Conservation (phyloP, 179 eudicot genomes). For the Patellifolia procumbens region DNA sequence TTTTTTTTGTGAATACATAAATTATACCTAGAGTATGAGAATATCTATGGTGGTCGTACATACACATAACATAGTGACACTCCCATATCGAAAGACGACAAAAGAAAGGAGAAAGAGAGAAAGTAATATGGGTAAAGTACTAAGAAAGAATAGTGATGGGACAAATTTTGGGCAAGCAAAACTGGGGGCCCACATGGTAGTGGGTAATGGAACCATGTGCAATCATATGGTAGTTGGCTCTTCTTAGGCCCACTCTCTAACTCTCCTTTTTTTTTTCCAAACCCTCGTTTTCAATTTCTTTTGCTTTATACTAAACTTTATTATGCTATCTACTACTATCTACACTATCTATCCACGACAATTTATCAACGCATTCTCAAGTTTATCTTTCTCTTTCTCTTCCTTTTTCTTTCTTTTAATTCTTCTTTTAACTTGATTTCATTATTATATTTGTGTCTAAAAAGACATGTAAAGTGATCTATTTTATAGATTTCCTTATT, state of each 20-base stretch:
- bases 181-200: conserved; percentile 39
- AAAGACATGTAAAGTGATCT: no score
- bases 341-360: background rate
- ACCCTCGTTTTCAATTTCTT: conserved; percentile 34
- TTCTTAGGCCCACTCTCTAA: conserved; percentile 36
- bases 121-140: conserved; percentile 21
- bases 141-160: conserved; percentile 29
- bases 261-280: conserved; percentile 21
- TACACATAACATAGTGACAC: conserved; percentile 16
- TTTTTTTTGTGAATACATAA: no score
- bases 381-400: background rate
- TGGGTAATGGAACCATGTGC: conserved; percentile 92
- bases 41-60: background rate
- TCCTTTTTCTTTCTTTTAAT: background rate
- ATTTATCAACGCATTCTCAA: background rate
- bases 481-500: no score
- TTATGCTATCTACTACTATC: background rate
- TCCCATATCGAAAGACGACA: conserved; percentile 18
- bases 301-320: conserved; percentile 6
- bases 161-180: conserved; percentile 22
- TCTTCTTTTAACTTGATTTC: background rate
- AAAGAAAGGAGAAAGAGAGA: background rate
- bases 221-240: conserved; percentile 93
- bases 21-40: background rate
- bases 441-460: background rate